Evolutionary conservation across 1,139 yeast species (phyloP).

Genomic region (Kodamaea ohmeri): DNA sequence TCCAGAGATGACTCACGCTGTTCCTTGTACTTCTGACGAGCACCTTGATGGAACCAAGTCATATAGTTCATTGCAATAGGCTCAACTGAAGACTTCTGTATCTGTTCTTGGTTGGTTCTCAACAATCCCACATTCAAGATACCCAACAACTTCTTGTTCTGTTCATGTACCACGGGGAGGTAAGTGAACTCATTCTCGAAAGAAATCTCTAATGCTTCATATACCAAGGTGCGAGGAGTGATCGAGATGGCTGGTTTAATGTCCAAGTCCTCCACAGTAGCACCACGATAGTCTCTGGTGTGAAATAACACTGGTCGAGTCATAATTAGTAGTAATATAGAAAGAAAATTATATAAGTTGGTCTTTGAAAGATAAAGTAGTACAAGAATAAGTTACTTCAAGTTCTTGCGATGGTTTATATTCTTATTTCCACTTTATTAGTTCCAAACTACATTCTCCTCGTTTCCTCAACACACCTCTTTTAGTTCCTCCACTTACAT

Average conservation of each 20-base stretch:
- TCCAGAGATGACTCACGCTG: constrained; percentile 9
- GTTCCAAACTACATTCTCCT: neutral
- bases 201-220: constrained; percentile 47
- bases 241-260: constrained; percentile 60
- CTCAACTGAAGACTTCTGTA: constrained; percentile 24
- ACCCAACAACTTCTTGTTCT: constrained; percentile 51
- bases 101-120: constrained; percentile 22
- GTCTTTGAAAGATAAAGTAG: too few species aligned
- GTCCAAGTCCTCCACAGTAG: constrained; percentile 63
- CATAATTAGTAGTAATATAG: too few species aligned
- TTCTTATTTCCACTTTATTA: too few species aligned
- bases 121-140: constrained; percentile 53
- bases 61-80: constrained; percentile 38
- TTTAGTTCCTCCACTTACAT: too few species aligned
- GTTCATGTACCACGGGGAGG: constrained; percentile 55
- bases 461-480: neutral
- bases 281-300: constrained; percentile 44
- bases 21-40: constrained; percentile 33
- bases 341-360: too few species aligned
- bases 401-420: too few species aligned
- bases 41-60: constrained; percentile 45
- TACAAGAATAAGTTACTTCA: too few species aligned
- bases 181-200: constrained; percentile 57
- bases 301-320: constrained; percentile 23
- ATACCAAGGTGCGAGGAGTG: constrained; percentile 49